Conservation (phyloP, 2,329 filamentous ascomycete genomes). For the Ophiostoma sp. region DNA sequence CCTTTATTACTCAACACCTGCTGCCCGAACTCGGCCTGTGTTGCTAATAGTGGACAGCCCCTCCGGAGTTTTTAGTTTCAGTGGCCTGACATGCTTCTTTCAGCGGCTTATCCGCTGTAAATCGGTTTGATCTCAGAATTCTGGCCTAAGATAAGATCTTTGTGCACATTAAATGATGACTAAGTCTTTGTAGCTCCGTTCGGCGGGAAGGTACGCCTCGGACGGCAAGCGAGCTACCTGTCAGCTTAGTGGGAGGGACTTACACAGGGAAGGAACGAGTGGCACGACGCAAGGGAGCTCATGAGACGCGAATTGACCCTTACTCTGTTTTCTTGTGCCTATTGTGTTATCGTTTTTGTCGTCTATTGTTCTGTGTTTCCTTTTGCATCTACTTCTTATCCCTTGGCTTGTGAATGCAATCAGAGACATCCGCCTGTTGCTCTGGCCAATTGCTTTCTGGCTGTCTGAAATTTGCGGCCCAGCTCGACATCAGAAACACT, state of each 20-base stretch:
- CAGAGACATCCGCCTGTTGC: not conserved
- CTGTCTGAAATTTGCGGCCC: not conserved
- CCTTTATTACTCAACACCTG: not conserved
- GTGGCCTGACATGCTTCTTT: not conserved
- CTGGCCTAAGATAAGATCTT: not conserved
- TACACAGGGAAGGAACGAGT: conserved; percentile 6
- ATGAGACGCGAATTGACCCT: conserved; percentile 6
- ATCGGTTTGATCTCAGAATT: not conserved
- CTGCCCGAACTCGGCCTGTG: not conserved
- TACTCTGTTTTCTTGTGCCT: not conserved
- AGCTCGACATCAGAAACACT: conserved; percentile 2
- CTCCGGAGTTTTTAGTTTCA: not conserved
- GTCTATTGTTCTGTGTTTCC: not conserved
- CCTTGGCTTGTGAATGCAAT: not conserved
- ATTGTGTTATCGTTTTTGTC: not conserved
- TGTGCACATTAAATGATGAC: not conserved
- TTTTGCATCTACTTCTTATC: not conserved
- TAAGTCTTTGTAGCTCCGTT: conserved; percentile 1
- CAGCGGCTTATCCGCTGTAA: not conserved
- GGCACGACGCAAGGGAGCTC: conserved; percentile 4
- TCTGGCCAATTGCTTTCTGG: not conserved
- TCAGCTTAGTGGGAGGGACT: not conserved
- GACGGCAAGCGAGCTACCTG: not conserved
- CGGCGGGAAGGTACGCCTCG: conserved; percentile 1
- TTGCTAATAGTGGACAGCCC: not conserved